Conservation (phyloP, 2,329 filamentous ascomycete genomes). For the Ascochyta fabae region DNA sequence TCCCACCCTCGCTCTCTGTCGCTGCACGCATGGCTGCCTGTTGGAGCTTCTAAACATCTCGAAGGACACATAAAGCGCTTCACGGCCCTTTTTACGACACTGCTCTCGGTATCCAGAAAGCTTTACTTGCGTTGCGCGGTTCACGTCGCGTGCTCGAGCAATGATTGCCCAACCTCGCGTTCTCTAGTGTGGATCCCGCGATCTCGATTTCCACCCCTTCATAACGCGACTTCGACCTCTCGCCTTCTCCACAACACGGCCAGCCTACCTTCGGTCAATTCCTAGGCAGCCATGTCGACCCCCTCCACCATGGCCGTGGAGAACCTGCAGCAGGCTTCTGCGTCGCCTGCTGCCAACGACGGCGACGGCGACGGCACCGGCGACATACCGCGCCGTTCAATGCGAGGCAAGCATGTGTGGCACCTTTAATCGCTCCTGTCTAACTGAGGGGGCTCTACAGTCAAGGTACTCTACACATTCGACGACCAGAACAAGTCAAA, state of each 20-base stretch:
- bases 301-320: conserved; percentile 32
- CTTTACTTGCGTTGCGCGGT: conserved; percentile 24
- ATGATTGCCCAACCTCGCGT: conserved; percentile 47
- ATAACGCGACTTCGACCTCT: conserved; percentile 24
- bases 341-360: conserved; percentile 22
- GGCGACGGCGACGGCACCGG: conserved; percentile 34
- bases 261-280: conserved; percentile 22
- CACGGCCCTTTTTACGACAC: conserved; percentile 16
- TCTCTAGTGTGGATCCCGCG: conserved; percentile 22
- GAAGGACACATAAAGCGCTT: conserved; percentile 1
- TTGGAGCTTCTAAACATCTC: background rate
- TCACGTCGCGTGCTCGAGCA: conserved; percentile 42
- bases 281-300: conserved; percentile 44
- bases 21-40: conserved; percentile 26
- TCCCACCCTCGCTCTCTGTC: conserved; percentile 19
- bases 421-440: conserved; percentile 17
- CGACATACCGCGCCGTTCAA: conserved; percentile 50
- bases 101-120: conserved; percentile 3
- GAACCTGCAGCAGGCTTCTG: conserved; percentile 28
- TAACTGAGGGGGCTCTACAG: conserved; percentile 56
- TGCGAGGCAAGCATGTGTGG: conserved; percentile 52
- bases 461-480: conserved; percentile 97
- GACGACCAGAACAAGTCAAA: conserved; percentile 87
- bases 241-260: conserved; percentile 25
- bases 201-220: conserved; percentile 28